Evolutionary conservation across 257 asterid genomes (phyloP).

Genomic region (Solanum clarkiae): DNA sequence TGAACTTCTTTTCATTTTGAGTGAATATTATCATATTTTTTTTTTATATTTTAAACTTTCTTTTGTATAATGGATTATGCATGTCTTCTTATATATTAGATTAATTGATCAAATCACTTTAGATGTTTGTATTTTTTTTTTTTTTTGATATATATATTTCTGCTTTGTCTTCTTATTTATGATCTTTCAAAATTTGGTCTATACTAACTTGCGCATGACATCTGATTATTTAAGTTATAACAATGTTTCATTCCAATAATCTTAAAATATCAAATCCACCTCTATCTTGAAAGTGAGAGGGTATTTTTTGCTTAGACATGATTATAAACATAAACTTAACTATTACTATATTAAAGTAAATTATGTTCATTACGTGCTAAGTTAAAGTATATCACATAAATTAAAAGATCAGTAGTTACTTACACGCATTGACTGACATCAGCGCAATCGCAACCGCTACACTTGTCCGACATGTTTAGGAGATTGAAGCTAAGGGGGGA

Average conservation of each 20-base stretch:
- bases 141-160: no score
- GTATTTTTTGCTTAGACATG: not conserved
- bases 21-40: not conserved
- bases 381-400: not conserved
- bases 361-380: not conserved
- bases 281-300: not conserved
- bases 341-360: not conserved
- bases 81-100: not conserved
- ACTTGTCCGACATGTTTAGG: conserved; percentile 45
- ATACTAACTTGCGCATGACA: not conserved
- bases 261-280: not conserved
- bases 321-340: not conserved
- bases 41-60: not conserved
- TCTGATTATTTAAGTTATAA: not conserved
- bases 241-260: not conserved
- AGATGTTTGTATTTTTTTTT: not conserved
- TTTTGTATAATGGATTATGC: not conserved
- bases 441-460: conserved; percentile 41
- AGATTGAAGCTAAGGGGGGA: not conserved
- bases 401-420: not conserved
- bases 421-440: conserved; percentile 43
- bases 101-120: not conserved
- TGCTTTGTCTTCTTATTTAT: not conserved
- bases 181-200: not conserved
- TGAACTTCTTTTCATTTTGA: not conserved